Evolutionary conservation across 352 stramenopile species (phyloP), one percentile per base, ranked within the genome.

Genomic region (Phytophthora cajani): DNA sequence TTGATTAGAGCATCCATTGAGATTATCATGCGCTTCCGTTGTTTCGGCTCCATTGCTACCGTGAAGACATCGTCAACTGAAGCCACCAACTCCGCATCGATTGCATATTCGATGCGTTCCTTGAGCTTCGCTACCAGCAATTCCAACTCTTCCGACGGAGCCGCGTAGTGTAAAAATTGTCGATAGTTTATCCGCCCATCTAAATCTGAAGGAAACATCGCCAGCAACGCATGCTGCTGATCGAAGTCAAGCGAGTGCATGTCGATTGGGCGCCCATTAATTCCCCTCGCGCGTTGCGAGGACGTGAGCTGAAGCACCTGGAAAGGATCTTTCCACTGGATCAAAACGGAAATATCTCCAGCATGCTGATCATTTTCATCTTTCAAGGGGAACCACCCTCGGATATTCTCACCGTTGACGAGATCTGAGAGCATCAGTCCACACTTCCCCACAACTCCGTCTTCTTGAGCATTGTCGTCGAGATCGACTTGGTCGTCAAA

Each of bases 291-390:
- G 50, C 72, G 69, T 42, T 75, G 67, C 1, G 65, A 75, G 17
- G 77, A 82, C 33, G 74, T 78, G 5, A 91, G 53, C n/a, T 88
- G 70, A 3, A 89, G 73, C 6, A 94, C 71, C 60, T 91, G 76
- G 55, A 97, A 90, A 10, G 86, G 81, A 38, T 92, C 80, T 56
- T 84, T 89, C 88, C 90, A 97, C 53, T 92, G 72, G 23, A 97
- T 81, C 19, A 88, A 69, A 12, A 96, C 50, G 1, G 80, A 89
- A 21, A 97, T 82, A 30, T 94, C 84, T 11, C 90, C 90, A 25
- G 76, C 84, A 23, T 82, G 58, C 11, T 75, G 72, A 14, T 89
- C 84, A 49, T 79, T 82, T 50, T 69, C 72, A 73, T 94, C 79
- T n/a, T 69, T 69, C 5, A 97, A 69, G n/a, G 70, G 68, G 30